Evolutionary conservation across 495 filamentous ascomycete genomes (phyloP).

Genomic region (Neurospora sp.): DNA sequence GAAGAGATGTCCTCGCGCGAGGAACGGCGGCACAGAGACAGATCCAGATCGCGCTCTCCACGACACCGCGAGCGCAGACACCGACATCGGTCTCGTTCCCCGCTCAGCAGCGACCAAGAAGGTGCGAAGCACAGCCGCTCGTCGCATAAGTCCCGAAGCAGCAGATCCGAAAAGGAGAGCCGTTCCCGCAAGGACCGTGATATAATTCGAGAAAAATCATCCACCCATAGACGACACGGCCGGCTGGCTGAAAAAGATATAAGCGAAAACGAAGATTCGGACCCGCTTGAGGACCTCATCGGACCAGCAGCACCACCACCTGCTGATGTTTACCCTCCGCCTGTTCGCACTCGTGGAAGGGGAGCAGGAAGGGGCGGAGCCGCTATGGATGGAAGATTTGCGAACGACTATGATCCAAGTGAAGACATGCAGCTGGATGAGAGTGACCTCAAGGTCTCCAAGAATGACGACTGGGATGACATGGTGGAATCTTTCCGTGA

Average conservation of each 20-base stretch:
- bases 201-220: constrained; percentile 3
- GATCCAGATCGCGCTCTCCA: constrained; percentile 18
- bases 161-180: constrained; percentile 10
- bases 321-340: constrained; percentile 25
- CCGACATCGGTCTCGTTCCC: constrained; percentile 15
- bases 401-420: constrained; percentile 63
- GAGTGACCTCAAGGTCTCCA: neutral
- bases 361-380: constrained; percentile 48
- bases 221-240: constrained; percentile 10
- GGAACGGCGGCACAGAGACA: neutral
- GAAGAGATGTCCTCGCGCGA: constrained; percentile 1
- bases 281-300: constrained; percentile 69
- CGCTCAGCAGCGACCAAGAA: constrained; percentile 9
- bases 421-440: constrained; percentile 55
- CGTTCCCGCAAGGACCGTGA: neutral
- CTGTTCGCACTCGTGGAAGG: constrained; percentile 61
- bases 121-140: neutral
- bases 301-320: constrained; percentile 60
- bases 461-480: constrained; percentile 69
- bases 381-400: constrained; percentile 74
- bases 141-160: neutral
- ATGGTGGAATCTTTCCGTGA: constrained; percentile 76
- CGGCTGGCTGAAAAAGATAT: constrained; percentile 10
- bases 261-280: constrained; percentile 45
- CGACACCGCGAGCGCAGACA: constrained; percentile 6